Evolutionary conservation across 2,329 filamentous ascomycete genomes (phyloP).

Genomic region (Xylariomycetidae sp.): DNA sequence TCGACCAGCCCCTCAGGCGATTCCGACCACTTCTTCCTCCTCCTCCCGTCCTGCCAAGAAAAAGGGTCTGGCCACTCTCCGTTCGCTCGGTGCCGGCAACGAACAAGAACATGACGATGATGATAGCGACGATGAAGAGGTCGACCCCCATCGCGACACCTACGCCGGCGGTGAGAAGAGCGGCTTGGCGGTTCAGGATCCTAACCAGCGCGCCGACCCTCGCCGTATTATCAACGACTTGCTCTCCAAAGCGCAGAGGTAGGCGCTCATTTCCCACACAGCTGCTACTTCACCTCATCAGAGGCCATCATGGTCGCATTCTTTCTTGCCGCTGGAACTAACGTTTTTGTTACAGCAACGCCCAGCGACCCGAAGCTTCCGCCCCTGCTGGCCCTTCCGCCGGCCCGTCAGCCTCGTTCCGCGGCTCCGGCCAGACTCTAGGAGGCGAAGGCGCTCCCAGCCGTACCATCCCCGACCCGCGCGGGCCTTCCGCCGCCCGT

Average conservation of each 20-base stretch:
- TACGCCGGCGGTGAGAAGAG: constrained; percentile 87
- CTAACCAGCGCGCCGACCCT: constrained; percentile 39
- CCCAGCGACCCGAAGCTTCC: constrained; percentile 47
- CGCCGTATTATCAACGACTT: constrained; percentile 57
- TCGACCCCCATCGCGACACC: constrained; percentile 60
- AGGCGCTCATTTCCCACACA: constrained; percentile 17
- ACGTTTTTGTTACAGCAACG: constrained; percentile 43
- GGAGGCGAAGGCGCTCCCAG: constrained; percentile 73
- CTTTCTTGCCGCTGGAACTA: constrained; percentile 1
- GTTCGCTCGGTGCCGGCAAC: constrained; percentile 44
- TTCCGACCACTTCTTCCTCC: constrained; percentile 28
- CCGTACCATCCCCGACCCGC: constrained; percentile 59
- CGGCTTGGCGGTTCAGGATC: constrained; percentile 61
- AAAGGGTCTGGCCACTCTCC: constrained; percentile 56
- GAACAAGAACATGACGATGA: constrained; percentile 51
- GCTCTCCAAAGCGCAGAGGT: constrained; percentile 58
- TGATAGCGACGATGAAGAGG: constrained; percentile 48
- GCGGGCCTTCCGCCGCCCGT: constrained; percentile 22
- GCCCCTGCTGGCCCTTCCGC: constrained; percentile 45
- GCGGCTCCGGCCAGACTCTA: constrained; percentile 66
- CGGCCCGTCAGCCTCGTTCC: constrained; percentile 54
- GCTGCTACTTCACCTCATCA: no score
- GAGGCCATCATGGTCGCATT: no score
- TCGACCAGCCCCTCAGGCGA: constrained; percentile 45
- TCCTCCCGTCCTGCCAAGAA: constrained; percentile 44